Conservation (phyloP, 441 rosid species). For the Adansonia grandidieri region DNA sequence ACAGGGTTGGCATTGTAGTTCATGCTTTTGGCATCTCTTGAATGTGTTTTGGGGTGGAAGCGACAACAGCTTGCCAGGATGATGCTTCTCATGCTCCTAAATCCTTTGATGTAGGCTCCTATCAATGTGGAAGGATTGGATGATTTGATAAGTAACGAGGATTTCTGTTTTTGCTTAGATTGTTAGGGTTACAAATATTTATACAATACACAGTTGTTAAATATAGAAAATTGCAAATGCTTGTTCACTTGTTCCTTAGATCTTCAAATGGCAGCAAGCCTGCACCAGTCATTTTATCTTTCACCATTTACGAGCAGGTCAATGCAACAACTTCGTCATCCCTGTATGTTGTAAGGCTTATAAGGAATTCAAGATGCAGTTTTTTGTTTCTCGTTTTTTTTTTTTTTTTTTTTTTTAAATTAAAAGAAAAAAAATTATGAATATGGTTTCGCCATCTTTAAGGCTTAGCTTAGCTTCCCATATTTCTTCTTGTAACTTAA, state of each 20-base stretch:
- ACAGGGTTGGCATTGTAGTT: not conserved
- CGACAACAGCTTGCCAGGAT: not conserved
- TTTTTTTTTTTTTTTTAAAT: no score
- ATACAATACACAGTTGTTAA: constrained; percentile 39
- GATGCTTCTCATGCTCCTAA: constrained; percentile 16
- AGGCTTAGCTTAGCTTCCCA: not conserved
- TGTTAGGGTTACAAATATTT: constrained; percentile 33
- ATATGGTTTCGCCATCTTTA: not conserved
- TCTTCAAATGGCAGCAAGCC: constrained; percentile 23
- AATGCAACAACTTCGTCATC: no score
- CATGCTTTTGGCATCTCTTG: not conserved
- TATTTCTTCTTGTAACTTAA: not conserved
- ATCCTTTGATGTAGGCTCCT: constrained; percentile 5
- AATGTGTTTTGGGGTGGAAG: no score
- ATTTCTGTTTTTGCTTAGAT: constrained; percentile 37
- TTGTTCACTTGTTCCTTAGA: constrained; percentile 5
- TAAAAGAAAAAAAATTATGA: no score
- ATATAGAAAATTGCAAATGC: constrained; percentile 32
- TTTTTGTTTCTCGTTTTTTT: no score
- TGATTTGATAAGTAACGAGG: not conserved
- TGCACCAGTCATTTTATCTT: not conserved
- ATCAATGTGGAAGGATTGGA: constrained; percentile 19
- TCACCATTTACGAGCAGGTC: no score
- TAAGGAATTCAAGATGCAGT: no score
- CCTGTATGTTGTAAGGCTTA: no score